These are phyloP conservation scores for Trichoderma afroharzianum DNA, from an alignment of 2,329 filamentous ascomycete genomes.

Conservation along the genomic window DNA sequence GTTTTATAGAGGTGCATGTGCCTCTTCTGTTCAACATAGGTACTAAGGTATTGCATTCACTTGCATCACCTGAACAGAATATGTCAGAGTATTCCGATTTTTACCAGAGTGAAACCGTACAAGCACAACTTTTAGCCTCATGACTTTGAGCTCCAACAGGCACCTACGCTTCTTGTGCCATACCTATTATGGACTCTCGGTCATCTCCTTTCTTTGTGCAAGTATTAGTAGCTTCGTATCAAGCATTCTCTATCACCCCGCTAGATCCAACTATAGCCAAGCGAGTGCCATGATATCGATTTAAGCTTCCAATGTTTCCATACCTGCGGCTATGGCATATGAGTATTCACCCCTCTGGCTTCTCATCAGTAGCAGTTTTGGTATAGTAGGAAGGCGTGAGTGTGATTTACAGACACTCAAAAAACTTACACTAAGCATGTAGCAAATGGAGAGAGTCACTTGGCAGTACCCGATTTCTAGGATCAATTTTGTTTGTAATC, in stretches of 20 bases:
- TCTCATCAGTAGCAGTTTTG: neutral
- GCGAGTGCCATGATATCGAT: neutral
- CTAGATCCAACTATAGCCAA: neutral
- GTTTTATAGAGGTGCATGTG: neutral
- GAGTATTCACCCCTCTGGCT: neutral
- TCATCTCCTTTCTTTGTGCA: neutral
- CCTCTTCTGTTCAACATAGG: neutral
- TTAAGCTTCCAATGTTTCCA: neutral
- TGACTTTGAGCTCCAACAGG: neutral
- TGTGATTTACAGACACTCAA: neutral
- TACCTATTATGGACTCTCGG: neutral
- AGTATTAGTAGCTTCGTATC: neutral
- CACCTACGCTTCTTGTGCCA: neutral
- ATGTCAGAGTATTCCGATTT: neutral
- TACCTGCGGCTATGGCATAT: neutral
- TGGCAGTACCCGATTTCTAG: neutral
- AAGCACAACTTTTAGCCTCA: neutral
- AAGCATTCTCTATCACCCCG: neutral
- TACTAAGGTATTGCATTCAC: neutral
- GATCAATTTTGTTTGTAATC: neutral
- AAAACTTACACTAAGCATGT: neutral
- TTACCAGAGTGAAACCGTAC: neutral
- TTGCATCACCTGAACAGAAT: neutral
- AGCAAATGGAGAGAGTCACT: neutral
- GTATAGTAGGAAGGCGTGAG: neutral